Base-by-base conservation (phyloP, 2,329 filamentous ascomycete genomes). In the Fusarium virguliforme region DNA sequence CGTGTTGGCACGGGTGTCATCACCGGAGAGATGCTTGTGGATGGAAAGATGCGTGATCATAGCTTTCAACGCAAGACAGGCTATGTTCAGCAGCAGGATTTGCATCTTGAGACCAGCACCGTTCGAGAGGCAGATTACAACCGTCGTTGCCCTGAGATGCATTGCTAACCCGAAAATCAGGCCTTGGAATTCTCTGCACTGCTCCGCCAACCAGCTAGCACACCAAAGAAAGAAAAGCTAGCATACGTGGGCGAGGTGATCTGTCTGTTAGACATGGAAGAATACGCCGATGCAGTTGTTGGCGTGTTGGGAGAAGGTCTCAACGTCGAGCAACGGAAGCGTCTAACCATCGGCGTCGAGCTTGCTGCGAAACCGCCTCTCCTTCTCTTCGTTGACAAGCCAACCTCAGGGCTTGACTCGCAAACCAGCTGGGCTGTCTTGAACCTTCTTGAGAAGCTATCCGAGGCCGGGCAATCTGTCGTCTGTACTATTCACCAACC, bases 41-140 rank as follows among this genome's bases (percentile, higher is more conserved):
- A 92, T 72, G 91, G 90, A 15, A 85, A 84, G 34, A 86, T 85
- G 56, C 86, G 89, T 38, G 90, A 92, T 67, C 84, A 84, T 12
- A 90, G 88, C 3, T 92, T 92, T 83, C 90, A 92, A 75, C 87
- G 90, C 18, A 91, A 91, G 79, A 91, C 89, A 1, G 90, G 90
- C 48, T 92, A 92, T 71, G 90, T 90, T 28, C 89, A 92, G 74
- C 90, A 92, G 76, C 68, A 92, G 74, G 91, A 92, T 83, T 82
- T 78, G 2, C 76, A 78, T 60, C 66, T 76, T 1, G 62, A 69
- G 15, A 77, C 76, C 0, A 67, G 66, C 1, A 93, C 91, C 4
- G 78, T 84, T 1, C 76, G 78, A 10, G 81, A 54, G 34, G 51
- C 28, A 37, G 12, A 32, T 54, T 26, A 15, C 10, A 1, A 7